Percentiles rank a stretch among this genome's conserved stretches.
Evolutionary conservation across 805 yeast genomes (phyloP).

Genomic region (Saccharomyces paradoxus): DNA sequence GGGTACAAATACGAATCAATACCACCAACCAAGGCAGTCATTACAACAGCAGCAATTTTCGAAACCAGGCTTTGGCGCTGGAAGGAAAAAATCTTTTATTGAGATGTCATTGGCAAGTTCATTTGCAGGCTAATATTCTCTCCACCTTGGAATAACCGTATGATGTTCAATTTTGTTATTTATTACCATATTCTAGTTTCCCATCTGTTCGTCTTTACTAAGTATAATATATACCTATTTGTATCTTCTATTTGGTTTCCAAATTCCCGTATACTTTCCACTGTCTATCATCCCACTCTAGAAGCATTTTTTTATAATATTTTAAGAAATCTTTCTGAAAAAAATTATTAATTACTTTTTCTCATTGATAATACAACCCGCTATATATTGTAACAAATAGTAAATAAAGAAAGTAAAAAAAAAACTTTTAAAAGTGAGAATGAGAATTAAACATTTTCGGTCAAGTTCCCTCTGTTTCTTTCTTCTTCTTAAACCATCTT

Average conservation of each 20-base stretch:
- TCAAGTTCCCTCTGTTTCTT: not conserved
- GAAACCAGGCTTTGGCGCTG: not conserved
- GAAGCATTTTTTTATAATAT: not conserved
- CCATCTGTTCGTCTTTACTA: not conserved
- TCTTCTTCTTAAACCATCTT: constrained; percentile 5
- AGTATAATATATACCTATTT: not conserved
- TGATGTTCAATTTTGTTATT: not conserved
- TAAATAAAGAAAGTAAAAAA: not conserved
- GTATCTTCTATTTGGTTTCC: not conserved
- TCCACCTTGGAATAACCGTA: not conserved
- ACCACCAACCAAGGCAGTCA: not conserved
- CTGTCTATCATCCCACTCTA: not conserved
- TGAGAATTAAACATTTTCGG: constrained; percentile 2
- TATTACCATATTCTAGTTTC: not conserved
- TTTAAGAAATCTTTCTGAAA: not conserved
- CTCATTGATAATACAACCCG: not conserved
- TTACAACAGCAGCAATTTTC: not conserved
- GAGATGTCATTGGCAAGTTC: constrained; percentile 18
- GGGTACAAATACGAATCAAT: not conserved
- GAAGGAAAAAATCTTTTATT: constrained; percentile 17
- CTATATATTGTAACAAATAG: not conserved
- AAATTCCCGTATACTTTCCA: not conserved
- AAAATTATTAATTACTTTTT: not conserved
- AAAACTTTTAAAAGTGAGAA: not conserved
- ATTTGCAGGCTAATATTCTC: constrained; percentile 2